A percentile compares a stretch with the other conserved stretches of the same genome.
phyloP scores from a whole-genome alignment of 148 eudicot species.

The Rhododendron kiyosumense region DNA sequence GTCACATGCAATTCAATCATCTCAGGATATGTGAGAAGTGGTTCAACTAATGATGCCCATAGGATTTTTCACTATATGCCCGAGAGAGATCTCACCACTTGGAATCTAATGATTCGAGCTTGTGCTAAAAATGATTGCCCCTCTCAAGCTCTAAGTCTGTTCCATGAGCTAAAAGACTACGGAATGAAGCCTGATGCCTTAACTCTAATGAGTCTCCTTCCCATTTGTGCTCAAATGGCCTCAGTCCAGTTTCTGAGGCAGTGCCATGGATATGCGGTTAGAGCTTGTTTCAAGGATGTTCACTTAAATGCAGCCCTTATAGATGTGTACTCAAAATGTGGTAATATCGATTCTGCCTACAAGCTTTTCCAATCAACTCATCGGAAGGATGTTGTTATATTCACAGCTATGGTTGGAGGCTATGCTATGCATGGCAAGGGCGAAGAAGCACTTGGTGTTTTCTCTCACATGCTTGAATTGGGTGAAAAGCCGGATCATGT shows the following conservation, averaged over 20 bases:
- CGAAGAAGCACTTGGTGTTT: conserved; percentile 46
- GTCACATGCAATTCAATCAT: conserved; percentile 33
- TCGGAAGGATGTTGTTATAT: conserved; percentile 53
- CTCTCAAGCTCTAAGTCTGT: conserved; percentile 34
- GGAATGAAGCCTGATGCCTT: conserved; percentile 52
- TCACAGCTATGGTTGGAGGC: conserved; percentile 71
- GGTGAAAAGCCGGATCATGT: conserved; percentile 62
- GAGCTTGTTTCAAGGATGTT: conserved; percentile 49
- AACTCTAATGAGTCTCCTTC: conserved; percentile 56
- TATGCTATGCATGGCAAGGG: conserved; percentile 83
- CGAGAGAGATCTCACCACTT: conserved; percentile 42
- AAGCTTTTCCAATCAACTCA: conserved; percentile 51
- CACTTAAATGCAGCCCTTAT: conserved; percentile 46
- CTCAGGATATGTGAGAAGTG: conserved; percentile 25
- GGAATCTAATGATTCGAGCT: conserved; percentile 62
- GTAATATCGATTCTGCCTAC: conserved; percentile 39
- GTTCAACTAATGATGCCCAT: conserved; percentile 27
- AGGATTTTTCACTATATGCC: conserved; percentile 18
- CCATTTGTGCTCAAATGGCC: conserved; percentile 51
- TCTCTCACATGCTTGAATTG: conserved; percentile 42
- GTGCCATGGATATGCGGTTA: conserved; percentile 62
- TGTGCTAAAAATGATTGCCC: conserved; percentile 47
- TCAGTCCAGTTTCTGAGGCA: conserved; percentile 52
- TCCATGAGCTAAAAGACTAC: conserved; percentile 41
- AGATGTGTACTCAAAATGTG: conserved; percentile 68